phyloP scores from a whole-genome alignment of 75 land plant genomes.

The Pinus taeda region DNA sequence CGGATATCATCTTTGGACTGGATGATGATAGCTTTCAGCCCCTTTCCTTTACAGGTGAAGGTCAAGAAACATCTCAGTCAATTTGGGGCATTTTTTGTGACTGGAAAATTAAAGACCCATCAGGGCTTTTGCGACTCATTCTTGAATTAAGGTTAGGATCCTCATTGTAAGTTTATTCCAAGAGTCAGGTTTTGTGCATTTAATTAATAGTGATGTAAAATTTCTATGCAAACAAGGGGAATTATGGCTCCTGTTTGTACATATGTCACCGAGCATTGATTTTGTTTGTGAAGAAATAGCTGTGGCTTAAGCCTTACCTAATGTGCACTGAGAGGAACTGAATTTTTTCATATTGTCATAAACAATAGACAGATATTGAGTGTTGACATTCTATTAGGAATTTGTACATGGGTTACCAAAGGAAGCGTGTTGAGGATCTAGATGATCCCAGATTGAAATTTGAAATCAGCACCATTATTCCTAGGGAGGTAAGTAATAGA shows the following conservation, averaged over 20 bases:
- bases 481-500: conserved; percentile 48
- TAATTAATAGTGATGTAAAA: not conserved
- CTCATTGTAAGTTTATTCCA: not conserved
- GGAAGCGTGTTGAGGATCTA: conserved; percentile 62
- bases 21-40: conserved; percentile 70
- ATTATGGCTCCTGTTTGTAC: not conserved
- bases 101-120: conserved; percentile 74
- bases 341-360: not conserved
- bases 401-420: conserved; percentile 66
- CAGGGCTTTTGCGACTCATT: conserved; percentile 54
- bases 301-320: not conserved
- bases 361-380: not conserved
- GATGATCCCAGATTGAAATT: conserved; percentile 82
- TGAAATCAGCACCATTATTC: conserved; percentile 72
- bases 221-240: not conserved
- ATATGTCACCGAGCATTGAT: conserved; percentile 8
- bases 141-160: conserved; percentile 58
- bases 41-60: conserved; percentile 22
- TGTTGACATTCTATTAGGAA: conserved; percentile 37
- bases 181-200: conserved; percentile 2
- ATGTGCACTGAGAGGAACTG: not conserved
- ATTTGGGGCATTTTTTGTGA: conserved; percentile 31
- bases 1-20: conserved; percentile 73
- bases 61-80: conserved; percentile 13
- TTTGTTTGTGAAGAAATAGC: conserved; percentile 6